These are phyloP conservation scores for Linum trigynum DNA, from an alignment of 345 rosid species.

Conservation along the genomic window DNA sequence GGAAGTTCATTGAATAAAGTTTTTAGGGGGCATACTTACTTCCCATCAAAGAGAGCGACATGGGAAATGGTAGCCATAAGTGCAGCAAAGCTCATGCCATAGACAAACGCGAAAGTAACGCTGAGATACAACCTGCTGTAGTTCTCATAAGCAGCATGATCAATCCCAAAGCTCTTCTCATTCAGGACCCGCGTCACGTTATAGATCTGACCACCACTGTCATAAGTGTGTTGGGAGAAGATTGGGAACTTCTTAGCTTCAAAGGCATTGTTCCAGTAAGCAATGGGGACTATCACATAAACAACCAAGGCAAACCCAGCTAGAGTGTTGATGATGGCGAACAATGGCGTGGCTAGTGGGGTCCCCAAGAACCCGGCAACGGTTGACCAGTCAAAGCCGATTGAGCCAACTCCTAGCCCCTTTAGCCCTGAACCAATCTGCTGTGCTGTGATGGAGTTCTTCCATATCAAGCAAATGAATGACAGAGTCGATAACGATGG, in stretches of 20 bases:
- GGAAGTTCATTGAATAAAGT: too few species aligned
- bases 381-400: not conserved
- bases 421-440: conserved; percentile 3
- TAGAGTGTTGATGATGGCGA: not conserved
- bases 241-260: not conserved
- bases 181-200: not conserved
- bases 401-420: not conserved
- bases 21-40: not conserved
- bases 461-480: conserved; percentile 23
- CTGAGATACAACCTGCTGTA: not conserved
- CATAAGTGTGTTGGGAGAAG: not conserved
- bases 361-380: not conserved
- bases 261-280: not conserved
- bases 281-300: not conserved
- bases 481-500: conserved; percentile 37
- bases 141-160: too few species aligned
- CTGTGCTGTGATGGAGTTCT: conserved; percentile 11
- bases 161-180: not conserved
- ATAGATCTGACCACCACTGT: not conserved
- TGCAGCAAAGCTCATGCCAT: not conserved
- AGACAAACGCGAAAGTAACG: not conserved
- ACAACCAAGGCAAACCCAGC: not conserved
- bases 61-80: not conserved
- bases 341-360: not conserved
- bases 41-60: not conserved